These are phyloP conservation scores for Xylaria intraflava DNA, from an alignment of 495 filamentous ascomycete genomes.

Conservation along the genomic window DNA sequence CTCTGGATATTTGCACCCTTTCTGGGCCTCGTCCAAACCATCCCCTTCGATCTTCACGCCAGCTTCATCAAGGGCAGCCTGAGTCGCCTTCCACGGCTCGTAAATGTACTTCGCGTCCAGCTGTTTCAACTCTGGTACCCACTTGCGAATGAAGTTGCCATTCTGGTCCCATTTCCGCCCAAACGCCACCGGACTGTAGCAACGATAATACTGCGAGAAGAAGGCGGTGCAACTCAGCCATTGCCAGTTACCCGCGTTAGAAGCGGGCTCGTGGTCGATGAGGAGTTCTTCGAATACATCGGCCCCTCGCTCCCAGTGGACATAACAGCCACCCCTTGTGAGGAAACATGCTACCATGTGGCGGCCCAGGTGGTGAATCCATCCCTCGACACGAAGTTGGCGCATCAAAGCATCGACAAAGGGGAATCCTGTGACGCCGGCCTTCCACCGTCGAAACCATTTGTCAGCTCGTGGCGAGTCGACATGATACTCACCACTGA, in stretches of 20 bases:
- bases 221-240: slow-evolving; percentile 71
- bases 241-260: slow-evolving; percentile 67
- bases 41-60: slow-evolving; percentile 49
- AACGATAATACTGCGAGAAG: slow-evolving; percentile 57
- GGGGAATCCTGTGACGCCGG: slow-evolving; percentile 61
- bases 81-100: slow-evolving; percentile 64
- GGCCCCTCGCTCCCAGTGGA: slow-evolving; percentile 66
- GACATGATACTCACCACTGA: slow-evolving; percentile 48
- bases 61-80: slow-evolving; percentile 53
- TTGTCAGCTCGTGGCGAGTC: slow-evolving; percentile 50
- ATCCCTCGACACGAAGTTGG: slow-evolving; percentile 60
- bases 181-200: slow-evolving; percentile 61
- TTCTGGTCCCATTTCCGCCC: slow-evolving; percentile 60
- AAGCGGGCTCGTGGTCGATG: slow-evolving; percentile 63
- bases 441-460: slow-evolving; percentile 61
- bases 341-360: slow-evolving; percentile 69
- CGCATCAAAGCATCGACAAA: slow-evolving; percentile 73
- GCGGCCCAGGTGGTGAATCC: slow-evolving; percentile 68
- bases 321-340: slow-evolving; percentile 65
- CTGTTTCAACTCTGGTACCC: slow-evolving; percentile 54
- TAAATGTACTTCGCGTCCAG: slow-evolving; percentile 63
- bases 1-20: slow-evolving; percentile 50
- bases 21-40: neutral
- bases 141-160: slow-evolving; percentile 52
- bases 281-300: slow-evolving; percentile 68